Base-by-base conservation (phyloP, 1,284 basidiomycete genomes). In the Ustilago loliicola region DNA sequence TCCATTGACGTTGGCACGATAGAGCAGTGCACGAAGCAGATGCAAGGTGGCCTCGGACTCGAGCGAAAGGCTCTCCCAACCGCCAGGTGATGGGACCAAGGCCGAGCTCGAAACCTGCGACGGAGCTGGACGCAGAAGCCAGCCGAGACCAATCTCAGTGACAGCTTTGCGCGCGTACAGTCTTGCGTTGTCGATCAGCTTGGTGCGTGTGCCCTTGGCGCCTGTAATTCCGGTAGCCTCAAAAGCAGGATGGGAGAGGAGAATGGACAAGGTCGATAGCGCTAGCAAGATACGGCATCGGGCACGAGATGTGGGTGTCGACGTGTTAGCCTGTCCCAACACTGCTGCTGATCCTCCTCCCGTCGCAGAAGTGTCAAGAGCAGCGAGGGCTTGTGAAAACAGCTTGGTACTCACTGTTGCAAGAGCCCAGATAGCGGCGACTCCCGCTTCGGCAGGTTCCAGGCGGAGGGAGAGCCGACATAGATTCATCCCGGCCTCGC, bases 141-240 rank as follows among this genome's bases (percentile, higher is more conserved):
- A 71, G 8, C 61, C 65, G 2, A 80, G 65, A 11, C 79, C 80
- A n/a, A 79, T 71, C 64, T 82, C 80, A 29, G 60, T 66, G 30
- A 79, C 58, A 2, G 70, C 79, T 54, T 80, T 81, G 19, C 80
- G 64, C 6, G 72, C 73, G 45, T 79, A 82, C 4, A 79, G 48
- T n/a, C 80, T 55, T 3, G 75, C 75, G 29, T 80, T 80, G 65
- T 82, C 78, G 17, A 79, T 36, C 19, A 82, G 60, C 42, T 71
- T 79, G 52, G 0, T 42, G 17, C 69, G 68, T 3, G 68, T 78
- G 5, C 71, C 75, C n/a, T 56, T 63, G 13, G 71, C 75, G 0
- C 71, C 71, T 19, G 61, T 55, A 15, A 78, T 62, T 7, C 64
- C 65, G 45, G 62, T 36, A 21, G 68, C 58, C 45, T 77, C 66